These are phyloP conservation scores for Porphyra umbilicalis DNA, from an alignment of 31 red algal genomes.

Conservation along the genomic window DNA sequence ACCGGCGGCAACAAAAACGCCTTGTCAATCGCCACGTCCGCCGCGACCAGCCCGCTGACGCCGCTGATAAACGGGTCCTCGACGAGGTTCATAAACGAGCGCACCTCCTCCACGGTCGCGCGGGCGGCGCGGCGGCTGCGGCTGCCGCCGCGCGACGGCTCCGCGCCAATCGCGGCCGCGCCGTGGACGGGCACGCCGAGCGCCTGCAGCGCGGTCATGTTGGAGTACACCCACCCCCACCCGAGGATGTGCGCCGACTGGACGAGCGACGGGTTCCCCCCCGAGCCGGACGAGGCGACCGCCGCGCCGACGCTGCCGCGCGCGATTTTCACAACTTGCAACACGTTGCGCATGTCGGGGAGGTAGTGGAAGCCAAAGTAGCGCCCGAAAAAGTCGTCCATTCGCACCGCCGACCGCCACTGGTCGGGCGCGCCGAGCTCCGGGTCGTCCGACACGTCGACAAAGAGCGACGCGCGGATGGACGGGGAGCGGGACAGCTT, in stretches of 20 bases:
- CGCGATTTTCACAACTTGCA: slow-evolving; percentile 62
- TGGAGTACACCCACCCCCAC: slow-evolving; percentile 82
- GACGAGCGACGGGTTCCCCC: slow-evolving; percentile 22
- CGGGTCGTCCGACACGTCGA: slow-evolving; percentile 11
- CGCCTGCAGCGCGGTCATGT: slow-evolving; percentile 70
- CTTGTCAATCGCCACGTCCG: slow-evolving; percentile 57
- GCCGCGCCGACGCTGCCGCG: slow-evolving; percentile 41
- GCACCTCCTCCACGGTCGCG: slow-evolving; percentile 40
- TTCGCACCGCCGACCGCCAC: slow-evolving; percentile 46
- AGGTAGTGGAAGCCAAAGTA: slow-evolving; percentile 92
- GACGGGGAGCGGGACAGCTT: slow-evolving; percentile 29
- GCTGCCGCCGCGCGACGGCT: not conserved
- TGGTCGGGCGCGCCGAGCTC: slow-evolving; percentile 25
- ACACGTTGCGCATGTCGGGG: slow-evolving; percentile 73
- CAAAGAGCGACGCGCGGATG: slow-evolving; percentile 23
- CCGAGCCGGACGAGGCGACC: not conserved
- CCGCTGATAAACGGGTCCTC: slow-evolving; percentile 79
- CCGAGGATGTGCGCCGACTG: slow-evolving; percentile 55
- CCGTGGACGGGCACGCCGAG: slow-evolving; percentile 53
- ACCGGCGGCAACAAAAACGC: slow-evolving; percentile 37
- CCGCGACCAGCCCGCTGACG: slow-evolving; percentile 41
- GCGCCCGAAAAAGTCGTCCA: slow-evolving; percentile 75
- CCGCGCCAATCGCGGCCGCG: slow-evolving; percentile 63
- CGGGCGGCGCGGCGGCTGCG: not conserved
- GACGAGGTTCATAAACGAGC: slow-evolving; percentile 77